Evolutionary conservation across 177 flowering plant genomes (phyloP).

Genomic region (Vitis hybrid): DNA sequence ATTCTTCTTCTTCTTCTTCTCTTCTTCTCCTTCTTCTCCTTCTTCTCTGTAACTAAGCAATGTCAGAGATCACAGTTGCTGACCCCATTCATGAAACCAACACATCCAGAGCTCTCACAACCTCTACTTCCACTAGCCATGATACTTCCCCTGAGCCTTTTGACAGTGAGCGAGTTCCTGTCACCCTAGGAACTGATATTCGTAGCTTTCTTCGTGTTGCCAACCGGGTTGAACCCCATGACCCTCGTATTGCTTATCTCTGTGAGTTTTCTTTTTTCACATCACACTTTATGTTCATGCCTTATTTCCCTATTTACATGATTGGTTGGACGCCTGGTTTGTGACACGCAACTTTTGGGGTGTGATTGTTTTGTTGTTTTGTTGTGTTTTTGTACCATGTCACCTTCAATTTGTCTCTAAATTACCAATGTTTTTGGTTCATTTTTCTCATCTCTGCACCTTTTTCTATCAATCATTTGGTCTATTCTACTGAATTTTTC

Average conservation of each 20-base stretch:
- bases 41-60: slow-evolving; percentile 8
- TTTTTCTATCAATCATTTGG: no score
- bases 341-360: neutral
- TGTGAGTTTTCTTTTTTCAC: slow-evolving; percentile 41
- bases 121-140: slow-evolving; percentile 28
- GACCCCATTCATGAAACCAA: slow-evolving; percentile 29
- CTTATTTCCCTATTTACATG: no score
- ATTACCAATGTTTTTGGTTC: no score
- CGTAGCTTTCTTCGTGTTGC: slow-evolving; percentile 83
- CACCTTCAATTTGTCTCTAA: no score
- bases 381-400: no score
- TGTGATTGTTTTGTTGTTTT: no score
- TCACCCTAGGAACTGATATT: slow-evolving; percentile 53
- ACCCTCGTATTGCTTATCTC: slow-evolving; percentile 80
- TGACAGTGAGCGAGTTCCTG: slow-evolving; percentile 84
- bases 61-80: slow-evolving; percentile 48
- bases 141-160: slow-evolving; percentile 51
- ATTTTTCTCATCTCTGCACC: no score
- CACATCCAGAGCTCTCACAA: slow-evolving; percentile 7
- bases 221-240: slow-evolving; percentile 57
- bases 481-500: no score
- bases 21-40: neutral
- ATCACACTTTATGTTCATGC: neutral
- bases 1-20: slow-evolving; percentile 1
- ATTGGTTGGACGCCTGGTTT: neutral